phyloP scores from a whole-genome alignment of 2,329 filamentous ascomycete genomes.

The Aspergillus hortae region DNA sequence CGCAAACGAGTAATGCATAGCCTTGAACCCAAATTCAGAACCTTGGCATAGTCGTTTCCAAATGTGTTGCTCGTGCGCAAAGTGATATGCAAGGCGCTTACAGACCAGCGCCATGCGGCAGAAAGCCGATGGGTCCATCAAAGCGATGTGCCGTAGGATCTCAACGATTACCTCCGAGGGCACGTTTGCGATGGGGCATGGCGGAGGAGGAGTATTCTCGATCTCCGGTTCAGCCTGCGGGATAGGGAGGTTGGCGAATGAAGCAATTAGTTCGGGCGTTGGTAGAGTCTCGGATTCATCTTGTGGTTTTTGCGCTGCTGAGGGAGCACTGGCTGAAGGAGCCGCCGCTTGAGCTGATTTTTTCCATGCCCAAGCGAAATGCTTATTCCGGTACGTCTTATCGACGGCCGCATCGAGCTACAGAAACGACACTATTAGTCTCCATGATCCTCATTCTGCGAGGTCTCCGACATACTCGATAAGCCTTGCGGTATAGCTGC shows the following conservation, averaged over 20 bases:
- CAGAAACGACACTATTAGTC: slow-evolving; percentile 1
- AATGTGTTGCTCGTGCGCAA: slow-evolving; percentile 76
- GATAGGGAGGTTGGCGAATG: slow-evolving; percentile 70
- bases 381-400: slow-evolving; percentile 81
- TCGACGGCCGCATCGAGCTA: slow-evolving; percentile 84
- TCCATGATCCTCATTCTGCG: background rate
- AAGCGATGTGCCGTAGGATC: slow-evolving; percentile 70
- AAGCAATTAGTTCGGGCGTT: slow-evolving; percentile 67
- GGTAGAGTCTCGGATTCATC: slow-evolving; percentile 48
- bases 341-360: slow-evolving; percentile 39
- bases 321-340: slow-evolving; percentile 49
- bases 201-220: slow-evolving; percentile 67
- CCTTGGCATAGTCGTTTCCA: slow-evolving; percentile 77
- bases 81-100: slow-evolving; percentile 80
- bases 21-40: slow-evolving; percentile 69
- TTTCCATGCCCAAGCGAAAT: slow-evolving; percentile 69
- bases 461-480: slow-evolving; percentile 58
- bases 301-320: slow-evolving; percentile 56
- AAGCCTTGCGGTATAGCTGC: slow-evolving; percentile 82
- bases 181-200: slow-evolving; percentile 73
- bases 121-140: slow-evolving; percentile 73
- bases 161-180: slow-evolving; percentile 83
- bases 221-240: slow-evolving; percentile 63
- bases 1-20: slow-evolving; percentile 78
- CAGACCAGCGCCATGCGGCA: slow-evolving; percentile 75